These are phyloP conservation scores for Xerocomus potaroensis DNA, from an alignment of 768 basidiomycete genomes.

Conservation along the genomic window DNA sequence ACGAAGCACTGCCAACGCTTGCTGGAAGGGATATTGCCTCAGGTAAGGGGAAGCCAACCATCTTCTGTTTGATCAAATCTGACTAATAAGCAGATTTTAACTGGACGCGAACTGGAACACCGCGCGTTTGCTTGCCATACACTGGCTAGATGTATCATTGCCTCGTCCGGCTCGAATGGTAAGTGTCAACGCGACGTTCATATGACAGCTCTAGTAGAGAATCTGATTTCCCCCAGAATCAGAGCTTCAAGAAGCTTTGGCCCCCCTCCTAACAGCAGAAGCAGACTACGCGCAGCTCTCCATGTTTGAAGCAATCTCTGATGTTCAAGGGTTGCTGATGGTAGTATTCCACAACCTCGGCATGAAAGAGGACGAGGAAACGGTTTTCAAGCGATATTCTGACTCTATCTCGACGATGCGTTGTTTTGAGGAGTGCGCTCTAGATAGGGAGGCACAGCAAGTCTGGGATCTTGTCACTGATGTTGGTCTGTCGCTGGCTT, in stretches of 20 bases:
- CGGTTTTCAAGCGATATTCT: conserved; percentile 45
- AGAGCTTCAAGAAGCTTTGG: conserved; percentile 51
- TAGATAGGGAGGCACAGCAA: conserved; percentile 50
- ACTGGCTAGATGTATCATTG: conserved; percentile 70
- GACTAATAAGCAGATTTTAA: conserved; percentile 49
- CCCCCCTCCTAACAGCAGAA: conserved; percentile 60
- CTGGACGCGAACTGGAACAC: conserved; percentile 70
- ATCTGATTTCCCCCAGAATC: conserved; percentile 21
- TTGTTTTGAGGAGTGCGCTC: conserved; percentile 38
- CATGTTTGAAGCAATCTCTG: conserved; percentile 54
- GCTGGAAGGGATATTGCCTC: conserved; percentile 78
- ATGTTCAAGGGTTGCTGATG: conserved; percentile 69
- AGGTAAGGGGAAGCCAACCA: conserved; percentile 44
- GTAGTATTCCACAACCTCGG: conserved; percentile 70
- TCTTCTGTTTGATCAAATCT: background rate
- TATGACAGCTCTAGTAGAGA: conserved; percentile 13
- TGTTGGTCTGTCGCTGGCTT: conserved; percentile 54
- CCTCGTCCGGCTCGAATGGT: conserved; percentile 48
- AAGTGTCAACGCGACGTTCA: conserved; percentile 13
- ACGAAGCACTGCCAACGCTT: conserved; percentile 58
- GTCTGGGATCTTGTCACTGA: conserved; percentile 56
- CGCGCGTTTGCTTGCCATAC: conserved; percentile 72
- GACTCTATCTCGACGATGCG: conserved; percentile 40
- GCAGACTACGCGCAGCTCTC: conserved; percentile 58
- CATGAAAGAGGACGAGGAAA: conserved; percentile 51